Base-by-base conservation (phyloP, 208 protist species). In the Porcisia hertigi region DNA sequence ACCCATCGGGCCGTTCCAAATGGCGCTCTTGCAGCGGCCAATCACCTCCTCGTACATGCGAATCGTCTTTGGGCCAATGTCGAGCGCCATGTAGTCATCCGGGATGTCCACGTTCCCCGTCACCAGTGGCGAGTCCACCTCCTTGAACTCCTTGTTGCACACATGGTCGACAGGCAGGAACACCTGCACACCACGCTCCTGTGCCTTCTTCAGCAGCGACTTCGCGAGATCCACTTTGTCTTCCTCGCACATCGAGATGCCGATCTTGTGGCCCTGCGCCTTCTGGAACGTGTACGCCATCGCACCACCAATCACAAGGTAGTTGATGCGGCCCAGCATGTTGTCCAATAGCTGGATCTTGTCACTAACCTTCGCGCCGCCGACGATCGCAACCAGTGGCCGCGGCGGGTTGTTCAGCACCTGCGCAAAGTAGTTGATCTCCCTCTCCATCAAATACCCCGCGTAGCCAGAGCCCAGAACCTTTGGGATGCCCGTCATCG, bases 301-400 rank as follows among this genome's bases (percentile, higher is more conserved):
- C 79, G 97, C 99, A 57, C 98, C 98, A 73, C 98, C 98, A 84
- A 99, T 99, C 80, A 99, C 96, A 67, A 99, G 97, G 77, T 98
- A 91, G 85, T 99, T 93, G 63, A 99, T 98, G 81, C 98, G 98
- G 75, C 98, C 94, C 36, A 99, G 85, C 70, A 99, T 85, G 85
- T 99, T 99, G 62, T 99, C 90, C 76, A 99, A 99, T 12, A 99
- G 87, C 81, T 98, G 92, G 78, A 99, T 99, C 93, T 99, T 99
- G 87, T 99, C 99, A 69, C 90, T 94, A 49, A 99, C 98, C 90
- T 99, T 99, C 71, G 98, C 97, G 60, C 99, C 94, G 43, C 94
- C 94, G 49, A 96, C 90, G 77, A 99, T 99, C 73, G 99, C 98
- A 7, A 99, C 86, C 72, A 99, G 86, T 45, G 96, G 96, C 11